Percentiles rank a stretch among this genome's conserved stretches.
Conservation (phyloP, 305 asterid genomes). For the Ilex paraguariensis region DNA sequence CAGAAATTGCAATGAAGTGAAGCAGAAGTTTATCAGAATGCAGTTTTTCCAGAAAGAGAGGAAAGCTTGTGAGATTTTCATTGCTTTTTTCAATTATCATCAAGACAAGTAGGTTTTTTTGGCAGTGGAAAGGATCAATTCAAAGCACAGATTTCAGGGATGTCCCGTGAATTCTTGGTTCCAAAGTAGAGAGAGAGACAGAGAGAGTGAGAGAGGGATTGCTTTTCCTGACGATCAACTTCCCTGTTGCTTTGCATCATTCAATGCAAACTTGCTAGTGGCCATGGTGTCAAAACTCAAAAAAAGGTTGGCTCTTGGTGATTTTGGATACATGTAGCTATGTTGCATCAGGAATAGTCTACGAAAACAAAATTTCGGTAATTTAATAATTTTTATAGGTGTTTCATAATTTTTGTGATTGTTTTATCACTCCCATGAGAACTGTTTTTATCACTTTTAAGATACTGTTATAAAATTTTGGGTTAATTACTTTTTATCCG, state of each 20-base stretch:
- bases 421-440: too few species aligned
- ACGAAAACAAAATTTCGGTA: too few species aligned
- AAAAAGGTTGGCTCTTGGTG: too few species aligned
- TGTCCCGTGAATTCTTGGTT: constrained; percentile 75
- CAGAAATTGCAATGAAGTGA: constrained; percentile 3
- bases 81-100: constrained; percentile 22
- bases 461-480: too few species aligned
- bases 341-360: too few species aligned
- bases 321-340: too few species aligned
- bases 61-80: constrained; percentile 20
- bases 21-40: constrained; percentile 16
- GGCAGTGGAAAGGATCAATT: constrained; percentile 30
- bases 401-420: too few species aligned
- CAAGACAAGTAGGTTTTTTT: constrained; percentile 24
- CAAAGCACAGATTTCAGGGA: constrained; percentile 49
- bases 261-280: constrained; percentile 19
- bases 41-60: constrained; percentile 22
- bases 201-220: constrained; percentile 7
- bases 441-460: too few species aligned
- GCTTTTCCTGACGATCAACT: constrained; percentile 24
- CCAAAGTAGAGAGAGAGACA: constrained; percentile 17
- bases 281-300: too few species aligned
- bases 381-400: too few species aligned
- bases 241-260: constrained; percentile 34
- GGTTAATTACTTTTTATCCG: too few species aligned